A percentile compares a stretch with the other conserved stretches of the same genome.
Conservation (phyloP, 352 stramenopile species). For the Phytophthora macrochlamydospora region DNA sequence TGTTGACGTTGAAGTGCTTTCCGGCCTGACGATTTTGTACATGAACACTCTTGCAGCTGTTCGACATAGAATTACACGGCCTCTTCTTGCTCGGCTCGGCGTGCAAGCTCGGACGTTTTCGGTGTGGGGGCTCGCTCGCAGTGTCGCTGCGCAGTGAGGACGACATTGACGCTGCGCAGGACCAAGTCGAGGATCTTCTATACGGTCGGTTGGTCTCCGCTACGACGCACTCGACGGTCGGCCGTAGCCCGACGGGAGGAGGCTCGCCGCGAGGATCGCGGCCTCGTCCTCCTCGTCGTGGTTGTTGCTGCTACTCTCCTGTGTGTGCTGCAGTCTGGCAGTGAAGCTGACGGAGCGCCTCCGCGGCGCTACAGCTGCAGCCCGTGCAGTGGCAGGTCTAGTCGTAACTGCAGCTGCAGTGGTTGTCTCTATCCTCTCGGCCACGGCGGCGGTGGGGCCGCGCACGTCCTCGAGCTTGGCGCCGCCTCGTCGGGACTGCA, state of each 20-base stretch:
- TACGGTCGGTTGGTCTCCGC: too few species aligned
- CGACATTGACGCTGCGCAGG: background rate
- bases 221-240: slow-evolving; percentile 13
- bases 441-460: slow-evolving; percentile 29
- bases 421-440: slow-evolving; percentile 17
- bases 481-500: slow-evolving; percentile 44
- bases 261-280: slow-evolving; percentile 15
- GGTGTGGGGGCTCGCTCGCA: background rate
- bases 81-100: background rate
- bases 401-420: slow-evolving; percentile 1
- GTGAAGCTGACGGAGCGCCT: slow-evolving; percentile 30
- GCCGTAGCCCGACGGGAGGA: slow-evolving; percentile 22
- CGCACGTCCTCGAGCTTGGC: slow-evolving; percentile 62
- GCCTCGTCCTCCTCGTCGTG: slow-evolving; percentile 17
- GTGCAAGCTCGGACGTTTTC: too few species aligned
- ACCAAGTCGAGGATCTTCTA: background rate
- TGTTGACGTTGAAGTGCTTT: slow-evolving; percentile 4
- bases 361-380: slow-evolving; percentile 24
- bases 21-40: slow-evolving; percentile 1
- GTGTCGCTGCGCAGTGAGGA: background rate
- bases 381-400: slow-evolving; percentile 7
- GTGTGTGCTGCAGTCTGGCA: slow-evolving; percentile 21
- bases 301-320: slow-evolving; percentile 11
- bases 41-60: background rate
- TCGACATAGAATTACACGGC: background rate